Base-by-base conservation (phyloP, 768 basidiomycete species). In the Pleurotus eryngii region DNA sequence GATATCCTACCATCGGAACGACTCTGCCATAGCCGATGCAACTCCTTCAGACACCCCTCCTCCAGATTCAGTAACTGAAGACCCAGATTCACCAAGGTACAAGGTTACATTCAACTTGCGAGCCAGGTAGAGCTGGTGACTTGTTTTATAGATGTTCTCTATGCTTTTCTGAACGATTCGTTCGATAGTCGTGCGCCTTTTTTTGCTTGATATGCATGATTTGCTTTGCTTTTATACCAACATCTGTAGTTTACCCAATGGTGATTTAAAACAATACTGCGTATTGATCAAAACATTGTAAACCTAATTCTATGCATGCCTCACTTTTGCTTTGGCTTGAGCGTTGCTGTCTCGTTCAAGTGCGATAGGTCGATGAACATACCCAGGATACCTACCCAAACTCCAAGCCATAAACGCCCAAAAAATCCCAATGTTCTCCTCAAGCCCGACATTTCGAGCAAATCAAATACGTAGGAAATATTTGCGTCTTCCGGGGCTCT, bases 401-500 rank as follows among this genome's bases (percentile, higher is more conserved):
- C 11, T 8, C 48, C 18, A 39, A 59, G 58, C 47, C 42, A 67
- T n/a, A 58, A 60, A 47, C 42, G 64, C 63, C 65, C 66, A 40
- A 59, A 55, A 38, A n/a, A 49, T 9, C 75, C 77, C 0, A 75
- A 26, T 38, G 74, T 26, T 5, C 18, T 50, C 57, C 76, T 64
- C 45, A 68, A 45, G 8, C 75, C 75, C 5, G 65, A 71, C 26
- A 55, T 55, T 65, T 81, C 76, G 48, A 79, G 56, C 27, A 70
- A 45, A 57, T 76, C 75, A 60, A 83, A 80, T n/a, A 72, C 8
- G 15, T 43, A 39, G 2, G 72, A 74, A 11, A 69, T 63, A 47
- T 30, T 61, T 24, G 53, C 37, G 40, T 48, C 64, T 40, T 39
- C 60, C 56, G 62, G 63, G 49, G 56, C 65, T 37, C 64, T 63